Percentiles rank a stretch among this genome's conserved stretches.
phyloP scores from a whole-genome alignment of 305 asterid genomes.

The Solanum hybrid region DNA sequence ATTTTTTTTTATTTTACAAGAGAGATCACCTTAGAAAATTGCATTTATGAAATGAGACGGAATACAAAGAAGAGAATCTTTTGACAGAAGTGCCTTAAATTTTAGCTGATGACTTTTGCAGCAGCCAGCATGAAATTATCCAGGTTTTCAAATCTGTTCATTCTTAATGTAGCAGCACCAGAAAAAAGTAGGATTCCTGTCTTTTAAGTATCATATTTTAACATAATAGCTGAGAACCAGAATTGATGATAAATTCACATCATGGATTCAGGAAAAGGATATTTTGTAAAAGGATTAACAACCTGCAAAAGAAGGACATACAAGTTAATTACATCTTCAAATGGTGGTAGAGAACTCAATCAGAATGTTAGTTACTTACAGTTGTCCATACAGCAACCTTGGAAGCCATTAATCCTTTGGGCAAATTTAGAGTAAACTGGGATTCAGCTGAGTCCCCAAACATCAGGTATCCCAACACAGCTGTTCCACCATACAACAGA shows the following conservation, averaged over 20 bases:
- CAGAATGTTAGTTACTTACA: constrained; percentile 22
- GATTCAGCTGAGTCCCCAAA: constrained; percentile 60
- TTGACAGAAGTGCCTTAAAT: neutral
- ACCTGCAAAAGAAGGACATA: constrained; percentile 39
- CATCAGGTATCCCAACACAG: constrained; percentile 64
- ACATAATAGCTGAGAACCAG: neutral
- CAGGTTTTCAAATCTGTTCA: neutral
- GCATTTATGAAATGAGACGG: neutral
- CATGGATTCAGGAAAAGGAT: constrained; percentile 36
- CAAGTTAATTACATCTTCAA: constrained; percentile 9
- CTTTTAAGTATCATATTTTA: neutral
- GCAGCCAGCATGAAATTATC: neutral
- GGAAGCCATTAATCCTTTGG: constrained; percentile 44
- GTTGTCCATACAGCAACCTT: constrained; percentile 75
- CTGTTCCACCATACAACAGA: constrained; percentile 47
- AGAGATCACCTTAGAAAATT: neutral
- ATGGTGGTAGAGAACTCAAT: neutral
- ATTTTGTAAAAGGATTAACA: constrained; percentile 76
- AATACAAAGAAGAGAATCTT: neutral
- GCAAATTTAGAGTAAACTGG: constrained; percentile 74
- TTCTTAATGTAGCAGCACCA: neutral
- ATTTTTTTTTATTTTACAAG: neutral
- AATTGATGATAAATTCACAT: neutral
- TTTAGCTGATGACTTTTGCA: neutral
- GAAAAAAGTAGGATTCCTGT: neutral